Evolutionary conservation across 2,329 filamentous ascomycete species (phyloP), one percentile per base, ranked within the genome.

Genomic region (Cytospora chrysosperma): DNA sequence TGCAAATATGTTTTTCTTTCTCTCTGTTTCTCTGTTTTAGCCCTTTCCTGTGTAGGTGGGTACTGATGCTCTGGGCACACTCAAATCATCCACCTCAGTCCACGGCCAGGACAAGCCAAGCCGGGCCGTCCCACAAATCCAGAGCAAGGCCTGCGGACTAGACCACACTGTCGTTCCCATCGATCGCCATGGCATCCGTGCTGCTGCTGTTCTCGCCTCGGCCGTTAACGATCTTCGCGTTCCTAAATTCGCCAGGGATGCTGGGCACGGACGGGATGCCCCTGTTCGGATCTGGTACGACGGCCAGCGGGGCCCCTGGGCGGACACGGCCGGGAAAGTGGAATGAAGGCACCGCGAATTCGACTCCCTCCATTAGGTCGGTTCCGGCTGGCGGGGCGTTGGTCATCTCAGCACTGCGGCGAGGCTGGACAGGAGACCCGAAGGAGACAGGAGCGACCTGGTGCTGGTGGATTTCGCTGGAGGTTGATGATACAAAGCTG

Each of bases 221-320:
- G 24, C 60, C 62, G 21, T 53, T 60, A 17, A 47, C 37, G 37
- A 61, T 55, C 59, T 61, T 61, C 47, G 54, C 37, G 59, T 55
- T 50, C 37, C 55, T 50, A 37, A 60, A 66, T 26, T 56, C 79
- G 56, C 74, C 72, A 15, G 82, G 78, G 32, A 82, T 79, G 37
- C 72, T 72, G 27, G 81, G 78, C 52, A 82, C 76, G 30, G 69
- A 73, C 3, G 80, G 79, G 53, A 81, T 79, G 19, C 80, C 81
- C 40, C 77, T 75, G 67, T 83, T 82, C 54, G 71, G 75, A 67
- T 81, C 78, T 7, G 81, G 77, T 34, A 80, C 73, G 34, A 81
- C 75, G 28, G 75, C 74, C 57, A 82, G 71, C 34, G 75, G 71
- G 50, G 67, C 68, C 2, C 65, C 61, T 53, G 63, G 63, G 52